Conservation (phyloP, 2,329 filamentous ascomycete genomes). For the Aspergillus clavatus region DNA sequence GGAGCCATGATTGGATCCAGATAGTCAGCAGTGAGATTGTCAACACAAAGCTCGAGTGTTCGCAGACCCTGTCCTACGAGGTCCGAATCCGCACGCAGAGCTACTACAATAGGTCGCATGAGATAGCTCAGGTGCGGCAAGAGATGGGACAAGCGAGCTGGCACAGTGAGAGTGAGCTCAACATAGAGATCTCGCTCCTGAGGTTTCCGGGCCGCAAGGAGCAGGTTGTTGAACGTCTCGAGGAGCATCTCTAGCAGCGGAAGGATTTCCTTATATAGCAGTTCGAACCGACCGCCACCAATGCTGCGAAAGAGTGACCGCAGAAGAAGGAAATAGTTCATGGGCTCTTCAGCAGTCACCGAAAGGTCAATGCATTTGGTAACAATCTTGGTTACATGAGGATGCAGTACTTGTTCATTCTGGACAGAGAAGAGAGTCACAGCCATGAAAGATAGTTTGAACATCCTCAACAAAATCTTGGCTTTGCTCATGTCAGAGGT, state of each 20-base stretch:
- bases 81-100: conserved; percentile 83
- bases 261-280: conserved; percentile 96
- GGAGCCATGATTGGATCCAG: conserved; percentile 98
- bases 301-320: conserved; percentile 94
- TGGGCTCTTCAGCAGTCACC: conserved; percentile 91
- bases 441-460: conserved; percentile 99
- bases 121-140: conserved; percentile 92
- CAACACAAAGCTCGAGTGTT: conserved; percentile 92
- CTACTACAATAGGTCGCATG: conserved; percentile 96
- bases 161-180: conserved; percentile 92
- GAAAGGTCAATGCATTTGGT: conserved; percentile 96
- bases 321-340: conserved; percentile 95
- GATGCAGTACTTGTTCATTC: conserved; percentile 91
- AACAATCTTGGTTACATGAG: conserved; percentile 94
- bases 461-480: conserved; percentile 85
- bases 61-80: conserved; percentile 90
- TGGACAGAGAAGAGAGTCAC: conserved; percentile 91
- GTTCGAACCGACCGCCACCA: conserved; percentile 93
- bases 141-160: conserved; percentile 87
- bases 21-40: conserved; percentile 96
- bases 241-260: conserved; percentile 95
- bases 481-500: conserved; percentile 88
- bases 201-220: conserved; percentile 84
- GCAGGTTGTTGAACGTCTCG: conserved; percentile 91
- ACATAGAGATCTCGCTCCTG: conserved; percentile 93